Conservation (phyloP, 768 basidiomycete genomes). For the Harrya chromipes region DNA sequence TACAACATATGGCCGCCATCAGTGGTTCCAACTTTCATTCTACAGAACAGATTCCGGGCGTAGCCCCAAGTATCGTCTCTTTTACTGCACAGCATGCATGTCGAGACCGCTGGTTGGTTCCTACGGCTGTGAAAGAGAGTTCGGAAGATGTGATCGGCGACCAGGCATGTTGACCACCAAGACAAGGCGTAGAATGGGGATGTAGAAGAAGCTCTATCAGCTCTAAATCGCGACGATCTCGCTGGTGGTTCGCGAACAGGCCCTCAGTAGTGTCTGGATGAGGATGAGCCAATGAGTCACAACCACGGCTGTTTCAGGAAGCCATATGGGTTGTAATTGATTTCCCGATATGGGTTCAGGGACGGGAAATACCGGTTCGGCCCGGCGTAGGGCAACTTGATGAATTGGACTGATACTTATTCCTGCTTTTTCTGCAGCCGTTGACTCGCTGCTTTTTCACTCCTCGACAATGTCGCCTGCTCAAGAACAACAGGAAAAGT, state of each 20-base stretch:
- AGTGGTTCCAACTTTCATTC: neutral
- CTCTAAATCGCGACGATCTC: conserved; percentile 22
- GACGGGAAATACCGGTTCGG: conserved; percentile 28
- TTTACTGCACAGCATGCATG: neutral
- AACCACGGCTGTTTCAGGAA: conserved; percentile 28
- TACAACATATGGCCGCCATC: conserved; percentile 2
- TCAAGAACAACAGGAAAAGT: conserved; percentile 42
- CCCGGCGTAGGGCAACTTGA: conserved; percentile 17
- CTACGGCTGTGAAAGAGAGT: neutral
- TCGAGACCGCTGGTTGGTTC: conserved; percentile 3
- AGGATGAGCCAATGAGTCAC: neutral
- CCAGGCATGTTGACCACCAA: conserved; percentile 8
- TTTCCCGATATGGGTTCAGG: conserved; percentile 26
- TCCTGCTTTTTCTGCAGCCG: conserved; percentile 7
- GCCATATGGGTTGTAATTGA: conserved; percentile 7
- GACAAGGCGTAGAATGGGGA: conserved; percentile 2
- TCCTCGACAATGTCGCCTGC: conserved; percentile 26
- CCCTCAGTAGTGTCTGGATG: too few species aligned
- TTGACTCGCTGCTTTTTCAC: conserved; percentile 7
- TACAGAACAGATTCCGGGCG: conserved; percentile 12
- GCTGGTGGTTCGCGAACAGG: conserved; percentile 15
- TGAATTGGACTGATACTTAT: conserved; percentile 28
- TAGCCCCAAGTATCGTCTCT: neutral
- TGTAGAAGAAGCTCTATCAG: conserved; percentile 19
- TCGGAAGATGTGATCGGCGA: conserved; percentile 20